phyloP scores from a whole-genome alignment of 768 basidiomycete genomes.

The Mycena metata region DNA sequence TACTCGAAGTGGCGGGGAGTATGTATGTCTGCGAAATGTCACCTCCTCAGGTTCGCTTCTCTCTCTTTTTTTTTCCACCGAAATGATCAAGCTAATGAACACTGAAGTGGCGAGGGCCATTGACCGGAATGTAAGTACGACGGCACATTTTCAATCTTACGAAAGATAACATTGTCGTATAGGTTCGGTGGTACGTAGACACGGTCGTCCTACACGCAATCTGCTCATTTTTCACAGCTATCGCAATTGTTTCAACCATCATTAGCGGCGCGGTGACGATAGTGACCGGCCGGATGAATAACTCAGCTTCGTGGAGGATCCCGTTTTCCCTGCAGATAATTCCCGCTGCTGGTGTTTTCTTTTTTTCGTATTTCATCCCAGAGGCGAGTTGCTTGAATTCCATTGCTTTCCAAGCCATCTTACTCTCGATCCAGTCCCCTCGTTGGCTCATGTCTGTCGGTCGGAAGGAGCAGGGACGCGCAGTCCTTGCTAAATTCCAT shows the following conservation, averaged over 20 bases:
- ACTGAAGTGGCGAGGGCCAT: conserved; percentile 61
- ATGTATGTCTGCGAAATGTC: conserved; percentile 71
- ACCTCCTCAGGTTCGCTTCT: conserved; percentile 60
- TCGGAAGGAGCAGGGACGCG: conserved; percentile 61
- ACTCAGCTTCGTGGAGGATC: conserved; percentile 32
- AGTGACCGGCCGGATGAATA: conserved; percentile 17
- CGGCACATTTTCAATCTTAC: conserved; percentile 14
- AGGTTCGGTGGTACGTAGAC: conserved; percentile 53
- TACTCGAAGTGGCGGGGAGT: conserved; percentile 58
- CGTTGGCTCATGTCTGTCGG: conserved; percentile 68
- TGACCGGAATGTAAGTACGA: conserved; percentile 63
- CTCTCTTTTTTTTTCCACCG: background rate
- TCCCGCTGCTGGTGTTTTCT: conserved; percentile 21
- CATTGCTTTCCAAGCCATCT: background rate
- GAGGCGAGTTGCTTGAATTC: conserved; percentile 44
- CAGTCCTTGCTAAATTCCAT: conserved; percentile 66
- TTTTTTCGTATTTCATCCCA: conserved; percentile 53
- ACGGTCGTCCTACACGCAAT: conserved; percentile 41
- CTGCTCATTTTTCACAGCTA: conserved; percentile 8
- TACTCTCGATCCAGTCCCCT: conserved; percentile 56
- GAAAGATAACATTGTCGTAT: background rate
- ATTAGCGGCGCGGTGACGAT: conserved; percentile 25
- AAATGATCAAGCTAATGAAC: background rate
- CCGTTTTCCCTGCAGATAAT: conserved; percentile 34
- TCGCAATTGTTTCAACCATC: conserved; percentile 23